These are phyloP conservation scores for Myriosclerotinia curreyana DNA, from an alignment of 2,329 filamentous ascomycete genomes.

Conservation along the genomic window DNA sequence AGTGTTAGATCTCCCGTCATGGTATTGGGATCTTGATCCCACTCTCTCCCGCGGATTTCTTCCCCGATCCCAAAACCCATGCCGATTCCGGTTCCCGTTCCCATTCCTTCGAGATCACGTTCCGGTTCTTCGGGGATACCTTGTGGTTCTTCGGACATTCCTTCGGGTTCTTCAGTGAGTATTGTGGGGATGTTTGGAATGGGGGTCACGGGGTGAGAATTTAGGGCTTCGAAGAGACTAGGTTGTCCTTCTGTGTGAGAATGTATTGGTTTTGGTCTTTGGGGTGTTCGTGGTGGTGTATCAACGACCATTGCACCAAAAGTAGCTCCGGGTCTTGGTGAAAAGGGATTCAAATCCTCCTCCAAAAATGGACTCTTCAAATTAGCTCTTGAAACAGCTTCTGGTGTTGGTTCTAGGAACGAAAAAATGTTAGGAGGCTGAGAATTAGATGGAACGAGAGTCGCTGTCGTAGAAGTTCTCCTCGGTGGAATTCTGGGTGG, in stretches of 20 bases:
- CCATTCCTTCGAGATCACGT: slow-evolving; percentile 12
- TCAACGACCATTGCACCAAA: slow-evolving; percentile 15
- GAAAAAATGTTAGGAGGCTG: slow-evolving; percentile 9
- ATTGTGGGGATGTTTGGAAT: slow-evolving; percentile 2
- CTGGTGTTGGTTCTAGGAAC: slow-evolving; percentile 3
- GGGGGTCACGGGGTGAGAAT: slow-evolving; percentile 12
- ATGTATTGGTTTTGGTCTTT: neutral
- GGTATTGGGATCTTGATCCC: neutral
- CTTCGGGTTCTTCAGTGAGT: slow-evolving; percentile 2
- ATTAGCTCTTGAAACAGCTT: neutral
- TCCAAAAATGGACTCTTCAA: slow-evolving; percentile 14
- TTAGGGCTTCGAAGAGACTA: slow-evolving; percentile 13
- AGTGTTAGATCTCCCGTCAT: slow-evolving; percentile 14
- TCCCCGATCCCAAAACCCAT: slow-evolving; percentile 16
- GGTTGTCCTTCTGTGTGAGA: neutral
- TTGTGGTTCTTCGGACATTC: slow-evolving; percentile 1
- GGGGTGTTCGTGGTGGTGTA: slow-evolving; percentile 9
- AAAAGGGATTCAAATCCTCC: slow-evolving; percentile 10
- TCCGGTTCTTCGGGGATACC: neutral
- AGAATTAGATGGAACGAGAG: slow-evolving; percentile 4
- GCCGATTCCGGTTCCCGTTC: slow-evolving; percentile 11
- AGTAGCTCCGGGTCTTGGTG: slow-evolving; percentile 12
- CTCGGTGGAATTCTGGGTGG: slow-evolving; percentile 5
- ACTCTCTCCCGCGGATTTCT: slow-evolving; percentile 8
- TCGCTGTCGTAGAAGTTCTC: slow-evolving; percentile 12